Conservation (phyloP, 176 grass and related monocot genomes). For the Triticum timopheevii region DNA sequence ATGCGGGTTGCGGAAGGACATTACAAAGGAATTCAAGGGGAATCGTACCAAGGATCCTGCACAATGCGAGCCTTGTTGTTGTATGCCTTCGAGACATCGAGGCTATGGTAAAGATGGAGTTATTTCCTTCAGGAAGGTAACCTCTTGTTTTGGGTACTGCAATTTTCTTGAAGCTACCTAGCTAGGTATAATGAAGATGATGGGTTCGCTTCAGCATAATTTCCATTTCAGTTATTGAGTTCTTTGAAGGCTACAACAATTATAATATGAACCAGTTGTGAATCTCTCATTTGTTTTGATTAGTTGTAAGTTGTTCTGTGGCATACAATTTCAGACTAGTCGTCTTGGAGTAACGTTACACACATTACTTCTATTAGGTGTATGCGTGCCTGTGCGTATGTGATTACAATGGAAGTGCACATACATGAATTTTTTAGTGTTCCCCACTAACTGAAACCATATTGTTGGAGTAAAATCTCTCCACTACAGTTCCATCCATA, state of each 20-base stretch:
- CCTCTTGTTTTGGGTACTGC: neutral
- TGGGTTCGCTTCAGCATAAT: slow-evolving; percentile 18
- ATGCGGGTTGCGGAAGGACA: slow-evolving; percentile 77
- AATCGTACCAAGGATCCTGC: slow-evolving; percentile 77
- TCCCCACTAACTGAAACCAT: neutral
- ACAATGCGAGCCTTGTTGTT: slow-evolving; percentile 77
- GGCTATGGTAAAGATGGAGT: slow-evolving; percentile 25
- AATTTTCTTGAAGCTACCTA: slow-evolving; percentile 27
- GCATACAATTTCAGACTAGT: neutral
- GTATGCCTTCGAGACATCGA: slow-evolving; percentile 83
- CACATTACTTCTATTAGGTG: neutral
- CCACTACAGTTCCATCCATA: neutral
- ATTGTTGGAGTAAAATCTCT: neutral
- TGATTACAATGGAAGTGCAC: neutral
- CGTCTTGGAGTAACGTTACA: neutral
- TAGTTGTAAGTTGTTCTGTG: neutral
- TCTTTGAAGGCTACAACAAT: neutral
- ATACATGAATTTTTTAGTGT: neutral
- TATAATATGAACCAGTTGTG: neutral
- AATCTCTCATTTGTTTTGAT: neutral
- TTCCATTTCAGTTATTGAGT: slow-evolving; percentile 30
- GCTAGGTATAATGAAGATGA: neutral
- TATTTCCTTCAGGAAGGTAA: slow-evolving; percentile 13
- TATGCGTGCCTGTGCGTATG: neutral
- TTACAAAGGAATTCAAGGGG: slow-evolving; percentile 66